Base-by-base conservation (phyloP, 495 filamentous ascomycete genomes). In the Neurospora sp. region DNA sequence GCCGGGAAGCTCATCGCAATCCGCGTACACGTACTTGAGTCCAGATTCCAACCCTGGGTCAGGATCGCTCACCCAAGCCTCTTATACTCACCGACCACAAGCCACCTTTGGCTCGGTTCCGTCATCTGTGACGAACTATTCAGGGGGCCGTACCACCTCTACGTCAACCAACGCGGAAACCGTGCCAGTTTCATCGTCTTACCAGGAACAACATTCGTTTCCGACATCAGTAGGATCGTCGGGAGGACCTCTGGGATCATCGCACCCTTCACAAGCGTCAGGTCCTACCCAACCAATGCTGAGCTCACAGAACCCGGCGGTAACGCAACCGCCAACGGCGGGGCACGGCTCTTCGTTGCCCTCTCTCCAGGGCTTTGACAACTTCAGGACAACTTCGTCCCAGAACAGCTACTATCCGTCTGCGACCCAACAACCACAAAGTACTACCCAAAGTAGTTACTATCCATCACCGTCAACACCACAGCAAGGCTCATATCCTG, bases 381-480 rank as follows among this genome's bases (percentile, higher is more conserved):
- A 91, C 76, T 84, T 88, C 48, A 87, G 92, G 76, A 84, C 86
- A 20, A 88, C 88, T 27, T 31, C 54, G 14, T 66, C 54, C 23
- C 54, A 66, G 54, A 66, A 72, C 27, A 72, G 42, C 71, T 59
- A 72, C 71, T 59, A 72, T 18, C 71, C 71, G 12, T 69, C 38
- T 31, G 42, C 71, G 18, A 72, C 42, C 71, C 71, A 46, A 72
- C 44, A 72, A 14, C 7, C 54, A 18, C 54, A 66, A 35, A 66
- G 14, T 27, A 86, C 89, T 39, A 89, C 88, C 4, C 86, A 88
- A 16, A 75, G 23, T 42, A 83, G 82, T 48, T 90, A 89, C 75
- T 86, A 85, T 70, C 72, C 85, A n/a, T 83, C 87, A n/a, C 84
- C 90, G n/a, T 85, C 89, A 18, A 89, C 89, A 31, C 87, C 92